Evolutionary conservation across 108 stramenopile genomes (phyloP), one percentile per base, ranked within the genome.

Genomic region (Bacterosira constricta): DNA sequence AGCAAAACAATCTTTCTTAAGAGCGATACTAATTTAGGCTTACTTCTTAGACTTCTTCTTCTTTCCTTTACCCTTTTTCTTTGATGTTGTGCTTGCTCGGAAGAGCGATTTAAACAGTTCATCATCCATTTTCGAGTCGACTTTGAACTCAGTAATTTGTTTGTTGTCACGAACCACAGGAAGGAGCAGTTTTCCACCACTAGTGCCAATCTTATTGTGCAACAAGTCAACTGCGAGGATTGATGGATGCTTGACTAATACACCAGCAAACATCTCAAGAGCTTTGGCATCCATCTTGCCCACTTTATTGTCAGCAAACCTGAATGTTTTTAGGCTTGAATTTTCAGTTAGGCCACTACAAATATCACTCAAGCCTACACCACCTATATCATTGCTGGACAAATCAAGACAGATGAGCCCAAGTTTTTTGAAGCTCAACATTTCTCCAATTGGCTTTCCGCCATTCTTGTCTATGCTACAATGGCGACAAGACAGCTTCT

Each of bases 171-270:
- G 25, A 1, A 80, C 38, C 2, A 29, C 51, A 42, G 60, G 52
- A 4, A 81, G 68, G 0, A 76, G 63, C 1, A 77, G 23, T 4
- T 32, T 11, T 11, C 75, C 75, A 44, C 80, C 75, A n/a, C 23
- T 21, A 12, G 32, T 49, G 0, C 80, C 84, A 55, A 88, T 85
- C 6, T 71, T 41, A 54, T 88, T 88, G 72, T 83, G 73, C 41
- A 71, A 35, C 37, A 88, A 47, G 62, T 88, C 83, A 26, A 88
- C 55, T 15, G 58, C 39, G 5, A 60, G 36, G 23, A 80, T 42
- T 13, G 76, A 61, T 0, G 51, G 31, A 41, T 75, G 78, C n/a
- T 3, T 47, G 8, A 51, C n/a, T 18, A 85, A 21, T 1, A 69
- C 73, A 13, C 54, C 30, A 10, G 76, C 71, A 31, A 85, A 82